Percentiles rank a stretch among this genome's conserved stretches.
These are phyloP conservation scores for Capsicum rhomboideum DNA, from an alignment of 257 asterid genomes.

Conservation along the genomic window DNA sequence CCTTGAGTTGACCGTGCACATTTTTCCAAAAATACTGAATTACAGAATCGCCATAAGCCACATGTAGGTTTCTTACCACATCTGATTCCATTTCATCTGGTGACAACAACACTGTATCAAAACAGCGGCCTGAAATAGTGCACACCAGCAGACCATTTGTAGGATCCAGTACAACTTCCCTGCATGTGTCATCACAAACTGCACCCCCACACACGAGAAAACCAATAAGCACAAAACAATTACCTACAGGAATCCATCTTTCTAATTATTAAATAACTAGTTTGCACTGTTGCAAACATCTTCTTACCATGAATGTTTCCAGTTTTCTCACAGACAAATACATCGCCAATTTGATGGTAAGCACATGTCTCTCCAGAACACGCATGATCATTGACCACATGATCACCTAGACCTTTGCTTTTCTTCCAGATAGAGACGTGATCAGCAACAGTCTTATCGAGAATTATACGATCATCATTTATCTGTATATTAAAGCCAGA, in stretches of 20 bases:
- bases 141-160: conserved; percentile 68
- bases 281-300: not conserved
- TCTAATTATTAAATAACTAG: not conserved
- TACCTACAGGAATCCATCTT: not conserved
- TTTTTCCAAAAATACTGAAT: not conserved
- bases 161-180: conserved; percentile 70
- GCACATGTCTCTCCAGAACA: conserved; percentile 84
- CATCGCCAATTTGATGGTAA: conserved; percentile 81
- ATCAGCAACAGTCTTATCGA: conserved; percentile 90
- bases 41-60: not conserved
- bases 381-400: conserved; percentile 56
- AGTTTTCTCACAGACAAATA: conserved; percentile 86
- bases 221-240: not conserved
- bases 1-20: not conserved
- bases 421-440: conserved; percentile 94
- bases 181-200: conserved; percentile 93
- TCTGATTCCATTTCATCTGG: conserved; percentile 63
- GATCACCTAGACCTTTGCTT: conserved; percentile 72
- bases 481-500: conserved; percentile 32
- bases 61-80: conserved; percentile 32
- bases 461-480: conserved; percentile 70
- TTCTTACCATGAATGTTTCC: conserved; percentile 85
- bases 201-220: conserved; percentile 9
- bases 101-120: conserved; percentile 61
- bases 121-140: conserved; percentile 90